Evolutionary conservation across 1,284 basidiomycete genomes (phyloP).

Genomic region (Naganishia sp.): DNA sequence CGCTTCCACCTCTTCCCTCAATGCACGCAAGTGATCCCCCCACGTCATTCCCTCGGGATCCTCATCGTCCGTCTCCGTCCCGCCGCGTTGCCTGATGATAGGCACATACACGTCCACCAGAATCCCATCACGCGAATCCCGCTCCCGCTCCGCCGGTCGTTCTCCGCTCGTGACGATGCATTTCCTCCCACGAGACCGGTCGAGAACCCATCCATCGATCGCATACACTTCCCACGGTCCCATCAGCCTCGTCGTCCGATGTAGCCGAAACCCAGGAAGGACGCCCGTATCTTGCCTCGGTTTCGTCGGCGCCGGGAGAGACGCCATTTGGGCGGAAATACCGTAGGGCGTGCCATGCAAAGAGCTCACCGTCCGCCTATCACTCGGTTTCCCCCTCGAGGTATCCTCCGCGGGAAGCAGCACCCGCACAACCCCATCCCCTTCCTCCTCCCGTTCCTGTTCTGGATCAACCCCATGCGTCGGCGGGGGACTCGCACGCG

Average conservation of each 20-base stretch:
- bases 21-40: background rate
- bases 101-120: slow-evolving; percentile 14
- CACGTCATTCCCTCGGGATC: background rate
- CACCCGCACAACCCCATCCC: background rate
- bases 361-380: too few relatives aligned
- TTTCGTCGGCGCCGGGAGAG: background rate
- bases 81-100: background rate
- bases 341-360: too few relatives aligned
- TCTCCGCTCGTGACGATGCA: slow-evolving; percentile 1
- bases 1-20: background rate
- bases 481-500: background rate
- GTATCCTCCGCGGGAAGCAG: background rate
- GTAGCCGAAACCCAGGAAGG: background rate
- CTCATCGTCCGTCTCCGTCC: background rate
- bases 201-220: slow-evolving; percentile 20
- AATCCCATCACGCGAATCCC: background rate
- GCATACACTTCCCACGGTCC: slow-evolving; percentile 11
- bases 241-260: background rate
- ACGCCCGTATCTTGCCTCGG: background rate
- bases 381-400: background rate
- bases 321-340: too few relatives aligned
- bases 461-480: background rate
- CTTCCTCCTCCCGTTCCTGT: background rate
- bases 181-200: background rate
- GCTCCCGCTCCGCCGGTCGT: background rate